Evolutionary conservation across 1,284 basidiomycete genomes (phyloP), one percentile per base, ranked within the genome.

Genomic region (Cutaneotrichosporon spelunceum): DNA sequence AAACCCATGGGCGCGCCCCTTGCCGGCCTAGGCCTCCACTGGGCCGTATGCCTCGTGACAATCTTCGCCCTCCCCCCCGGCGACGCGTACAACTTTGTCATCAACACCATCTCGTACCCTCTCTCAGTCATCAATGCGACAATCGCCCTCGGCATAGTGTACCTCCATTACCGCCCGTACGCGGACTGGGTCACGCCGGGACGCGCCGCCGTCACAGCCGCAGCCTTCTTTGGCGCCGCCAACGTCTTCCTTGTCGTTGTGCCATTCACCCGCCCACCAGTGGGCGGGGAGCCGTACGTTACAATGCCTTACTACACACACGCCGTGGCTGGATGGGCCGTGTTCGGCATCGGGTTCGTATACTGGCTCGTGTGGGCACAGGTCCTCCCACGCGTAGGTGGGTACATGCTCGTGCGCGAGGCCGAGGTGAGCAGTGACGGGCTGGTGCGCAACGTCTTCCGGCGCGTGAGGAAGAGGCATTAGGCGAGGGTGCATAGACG

Each of bases 61-160:
- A 82, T 86, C 66, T 71, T 85, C 26, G 82, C 79, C 0, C 82
- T 83, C 21, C 85, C 84, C 1, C 79, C 83, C 24, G 82, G 82
- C 50, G 83, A 84, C 68, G 83, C 84, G 0, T 85, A 84, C 77
- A 80, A 80, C 61, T 83, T 85, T 67, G 61, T 71, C 45, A 50
- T 64, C 59, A 64, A 64, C 63, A 64, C 63, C 23, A 64, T 64
- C 57, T 64, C 63, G 53, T 64, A 64, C 59, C 63, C 63, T 2
- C 57, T 62, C 14, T 57, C 63, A 6, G 60, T 62, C 50, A 65
- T 65, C 55, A 65, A 62, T 57, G 34, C 50, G 8, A 39, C 55
- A 54, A 65, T 65, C 55, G 30, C 63, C n/a, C 56, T 64, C 29
- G 63, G 63, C 26, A 53, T 64, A 34, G 63, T 64, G 19, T 61